phyloP scores from a whole-genome alignment of 495 filamentous ascomycete species.

The Astrocystis sublimbata region DNA sequence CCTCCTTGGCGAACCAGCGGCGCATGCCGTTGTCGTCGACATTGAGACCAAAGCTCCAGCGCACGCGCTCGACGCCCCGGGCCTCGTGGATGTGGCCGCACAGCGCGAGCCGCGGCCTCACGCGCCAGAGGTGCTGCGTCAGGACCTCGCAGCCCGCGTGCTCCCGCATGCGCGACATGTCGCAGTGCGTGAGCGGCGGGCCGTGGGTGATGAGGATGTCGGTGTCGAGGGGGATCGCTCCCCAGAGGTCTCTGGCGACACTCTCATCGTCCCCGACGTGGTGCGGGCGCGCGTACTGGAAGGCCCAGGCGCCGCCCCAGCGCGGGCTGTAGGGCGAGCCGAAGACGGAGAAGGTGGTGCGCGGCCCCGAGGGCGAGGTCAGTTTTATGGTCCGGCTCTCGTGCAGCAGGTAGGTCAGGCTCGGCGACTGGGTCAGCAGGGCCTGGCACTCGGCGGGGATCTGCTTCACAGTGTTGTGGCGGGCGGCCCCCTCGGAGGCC shows the following conservation, averaged over 20 bases:
- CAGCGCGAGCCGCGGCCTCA: slow-evolving; percentile 79
- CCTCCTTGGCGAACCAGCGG: slow-evolving; percentile 32
- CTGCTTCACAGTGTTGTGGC: slow-evolving; percentile 62
- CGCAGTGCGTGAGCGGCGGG: slow-evolving; percentile 71
- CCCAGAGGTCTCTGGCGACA: slow-evolving; percentile 52
- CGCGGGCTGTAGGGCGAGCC: slow-evolving; percentile 72
- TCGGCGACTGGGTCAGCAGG: slow-evolving; percentile 53
- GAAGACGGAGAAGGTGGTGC: slow-evolving; percentile 70
- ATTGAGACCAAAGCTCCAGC: slow-evolving; percentile 51
- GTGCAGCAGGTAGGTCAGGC: slow-evolving; percentile 68
- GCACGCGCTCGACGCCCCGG: slow-evolving; percentile 58
- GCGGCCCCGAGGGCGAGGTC: slow-evolving; percentile 57
- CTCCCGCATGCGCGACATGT: slow-evolving; percentile 54
- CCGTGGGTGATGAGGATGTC: slow-evolving; percentile 90
- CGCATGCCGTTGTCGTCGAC: slow-evolving; percentile 24
- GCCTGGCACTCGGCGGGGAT: slow-evolving; percentile 56
- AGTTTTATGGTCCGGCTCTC: slow-evolving; percentile 60
- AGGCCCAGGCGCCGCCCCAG: slow-evolving; percentile 65
- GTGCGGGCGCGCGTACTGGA: slow-evolving; percentile 58
- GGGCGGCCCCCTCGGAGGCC: slow-evolving; percentile 52
- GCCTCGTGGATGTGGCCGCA: slow-evolving; percentile 86
- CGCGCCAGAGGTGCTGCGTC: slow-evolving; percentile 66
- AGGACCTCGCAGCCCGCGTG: slow-evolving; percentile 69
- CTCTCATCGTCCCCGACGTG: slow-evolving; percentile 31
- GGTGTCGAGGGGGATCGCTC: slow-evolving; percentile 62